Evolutionary conservation across 495 filamentous ascomycete species (phyloP), one percentile per base, ranked within the genome.

Genomic region (Penicillium cinerascens): DNA sequence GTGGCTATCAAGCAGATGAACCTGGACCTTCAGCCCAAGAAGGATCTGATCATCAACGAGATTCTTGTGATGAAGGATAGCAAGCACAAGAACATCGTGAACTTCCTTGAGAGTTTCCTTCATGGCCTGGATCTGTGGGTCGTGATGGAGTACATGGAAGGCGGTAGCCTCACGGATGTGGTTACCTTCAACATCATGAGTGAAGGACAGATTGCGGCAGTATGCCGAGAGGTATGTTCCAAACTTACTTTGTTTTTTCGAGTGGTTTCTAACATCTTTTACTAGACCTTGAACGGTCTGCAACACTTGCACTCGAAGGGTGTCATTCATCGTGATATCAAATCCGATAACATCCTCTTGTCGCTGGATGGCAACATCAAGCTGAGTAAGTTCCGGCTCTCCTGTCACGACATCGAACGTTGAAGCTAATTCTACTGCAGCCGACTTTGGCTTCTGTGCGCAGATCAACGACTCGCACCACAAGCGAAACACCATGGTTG

Each of bases 1-100:
- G 95, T 98, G 47, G 93, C 93, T 20, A 97, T 98, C 74, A 98
- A 98, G 70, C 93, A 98, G 77, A 98, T 98, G 93, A 97, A 98
- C 56, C 75, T 98, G 44, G 93, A 97, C 66, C 85, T 97, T 66
- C 93, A 98, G 58, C 93, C 93, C 6, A 98, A 97, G 80, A 98
- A 98, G 69, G 93, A 98, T 62, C 77, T 97, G 7, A 98, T 98
- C 57, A 96, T 98, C 72, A 97, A 98, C 66, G 93, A 98, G 64
- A 98, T 98, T 53, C 70, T 98, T 29, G 93, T 98, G 25, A 98
- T 98, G 93, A 96, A 96, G 74, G 93, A 97, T 62, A 96, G 91
- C 74, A 92, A 89, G 46, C 93, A 98, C 68, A 91, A 88, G 68
- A 98, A 98, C 64, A 96, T 98, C 66, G 93, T 98, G 68, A 98